A percentile compares a stretch with the other conserved stretches of the same genome.
Evolutionary conservation across 2,329 filamentous ascomycete species (phyloP).

Genomic region (Aspergillus tamarii): DNA sequence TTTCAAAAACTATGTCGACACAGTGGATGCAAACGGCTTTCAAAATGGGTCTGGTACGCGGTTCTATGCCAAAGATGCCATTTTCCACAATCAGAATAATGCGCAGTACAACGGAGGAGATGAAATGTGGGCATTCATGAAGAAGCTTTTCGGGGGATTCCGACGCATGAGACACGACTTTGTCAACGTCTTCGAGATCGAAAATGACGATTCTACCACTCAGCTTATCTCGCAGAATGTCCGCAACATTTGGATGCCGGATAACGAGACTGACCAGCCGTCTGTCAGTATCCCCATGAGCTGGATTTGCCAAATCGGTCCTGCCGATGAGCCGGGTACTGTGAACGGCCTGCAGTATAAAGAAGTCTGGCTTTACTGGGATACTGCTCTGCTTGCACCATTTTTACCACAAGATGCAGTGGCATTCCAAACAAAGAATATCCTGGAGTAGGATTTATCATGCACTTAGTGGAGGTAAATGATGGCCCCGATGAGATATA

Average conservation of each 20-base stretch:
- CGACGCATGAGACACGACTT: neutral
- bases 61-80: neutral
- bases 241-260: neutral
- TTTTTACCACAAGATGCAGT: neutral
- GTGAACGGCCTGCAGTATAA: neutral
- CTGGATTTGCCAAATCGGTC: neutral
- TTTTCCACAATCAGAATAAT: slow-evolving; percentile 12
- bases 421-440: neutral
- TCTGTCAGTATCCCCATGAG: neutral
- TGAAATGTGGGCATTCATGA: slow-evolving; percentile 21
- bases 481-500: too few relatives aligned
- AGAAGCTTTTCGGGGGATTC: slow-evolving; percentile 17
- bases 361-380: neutral
- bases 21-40: neutral
- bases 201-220: neutral
- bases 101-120: slow-evolving; percentile 18
- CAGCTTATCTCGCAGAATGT: neutral
- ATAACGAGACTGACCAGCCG: neutral
- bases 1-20: neutral
- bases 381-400: neutral
- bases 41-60: neutral
- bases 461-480: too few relatives aligned
- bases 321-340: neutral
- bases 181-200: neutral
- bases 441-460: neutral